Conservation (phyloP, 306 rosid species). For the Neltuma alba region DNA sequence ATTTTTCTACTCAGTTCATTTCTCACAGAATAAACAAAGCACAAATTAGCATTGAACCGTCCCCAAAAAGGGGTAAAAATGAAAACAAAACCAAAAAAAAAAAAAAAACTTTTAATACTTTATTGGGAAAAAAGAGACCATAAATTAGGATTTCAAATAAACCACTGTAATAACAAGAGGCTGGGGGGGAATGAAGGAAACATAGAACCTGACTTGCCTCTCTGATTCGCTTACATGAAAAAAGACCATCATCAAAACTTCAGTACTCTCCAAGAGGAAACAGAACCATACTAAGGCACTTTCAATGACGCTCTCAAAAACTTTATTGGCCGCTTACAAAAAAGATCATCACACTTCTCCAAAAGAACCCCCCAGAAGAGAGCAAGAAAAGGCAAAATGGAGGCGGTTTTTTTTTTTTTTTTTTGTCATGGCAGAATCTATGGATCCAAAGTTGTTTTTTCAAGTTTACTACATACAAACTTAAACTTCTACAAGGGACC, state of each 20-base stretch:
- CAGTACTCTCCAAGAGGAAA: slow-evolving; percentile 37
- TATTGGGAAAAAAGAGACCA: slow-evolving; percentile 29
- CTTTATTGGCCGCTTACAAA: slow-evolving; percentile 60
- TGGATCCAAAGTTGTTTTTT: slow-evolving; percentile 42
- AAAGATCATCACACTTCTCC: slow-evolving; percentile 55
- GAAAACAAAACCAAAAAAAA: too few species aligned
- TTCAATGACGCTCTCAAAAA: slow-evolving; percentile 48
- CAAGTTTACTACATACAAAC: slow-evolving; percentile 62
- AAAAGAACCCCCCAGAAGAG: slow-evolving; percentile 43
- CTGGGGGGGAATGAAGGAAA: slow-evolving; percentile 26
- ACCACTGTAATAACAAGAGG: slow-evolving; percentile 23
- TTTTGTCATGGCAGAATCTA: slow-evolving; percentile 34
- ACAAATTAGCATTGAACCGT: not conserved
- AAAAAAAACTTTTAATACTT: not conserved
- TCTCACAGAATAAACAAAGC: not conserved
- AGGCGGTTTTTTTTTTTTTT: slow-evolving; percentile 36
- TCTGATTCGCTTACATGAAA: slow-evolving; percentile 33
- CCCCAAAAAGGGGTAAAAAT: not conserved
- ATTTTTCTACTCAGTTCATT: not conserved
- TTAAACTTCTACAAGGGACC: slow-evolving; percentile 41
- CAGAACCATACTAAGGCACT: slow-evolving; percentile 21
- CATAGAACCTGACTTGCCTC: slow-evolving; percentile 36
- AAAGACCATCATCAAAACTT: slow-evolving; percentile 38
- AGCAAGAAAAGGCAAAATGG: slow-evolving; percentile 49
- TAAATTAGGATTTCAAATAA: slow-evolving; percentile 12